Evolutionary conservation across 2,329 filamentous ascomycete species (phyloP), one percentile per base, ranked within the genome.

Genomic region (Didymella pinodella): DNA sequence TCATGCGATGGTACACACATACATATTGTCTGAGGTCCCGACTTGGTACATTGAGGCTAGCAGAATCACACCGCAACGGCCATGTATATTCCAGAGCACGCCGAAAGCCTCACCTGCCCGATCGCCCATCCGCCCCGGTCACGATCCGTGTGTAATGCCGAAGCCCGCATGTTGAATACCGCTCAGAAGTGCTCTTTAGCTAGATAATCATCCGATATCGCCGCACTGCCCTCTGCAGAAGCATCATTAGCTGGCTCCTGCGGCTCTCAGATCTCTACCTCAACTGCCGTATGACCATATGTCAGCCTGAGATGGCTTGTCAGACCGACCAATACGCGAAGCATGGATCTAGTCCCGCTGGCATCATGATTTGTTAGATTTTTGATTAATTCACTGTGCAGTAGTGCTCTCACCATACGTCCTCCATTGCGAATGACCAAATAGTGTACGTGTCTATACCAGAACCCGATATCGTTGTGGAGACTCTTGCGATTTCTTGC

Each of bases 41-140:
- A 41, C 7, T 12, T 29, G 14, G 12, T 12, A 12, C 20, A 18
- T 38, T 26, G 7, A 34, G 25, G 45, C 14, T 47, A 50, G 50
- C 31, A 54, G 26, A 29, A 14, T 26, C 10, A 41, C 41, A 43
- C 31, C 32, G 7, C 25, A 48, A 58, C 41, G 32, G 50, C n/a
- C 12, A 34, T 47, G 47, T 40, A 54, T 47, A 29, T 29, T 47
- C 56, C 22, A 31, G 41, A 59, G 16, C 26, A 59, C 28, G 20
- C 16, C 50, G 20, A 28, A 22, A 28, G 40, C 41, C 50, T 50
- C 32, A 25, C 26, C 48, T n/a, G 50, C 41, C 22, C 47, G 11
- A 7, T 58, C 44, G 38, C 49, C 49, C 32, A 26, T 16, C 12
- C 28, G 11, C 45, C n/a, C 25, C 34, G 14, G 20, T 40, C 32